Conservation (phyloP, 129 eudicot species). For the Pittosporum tobira region DNA sequence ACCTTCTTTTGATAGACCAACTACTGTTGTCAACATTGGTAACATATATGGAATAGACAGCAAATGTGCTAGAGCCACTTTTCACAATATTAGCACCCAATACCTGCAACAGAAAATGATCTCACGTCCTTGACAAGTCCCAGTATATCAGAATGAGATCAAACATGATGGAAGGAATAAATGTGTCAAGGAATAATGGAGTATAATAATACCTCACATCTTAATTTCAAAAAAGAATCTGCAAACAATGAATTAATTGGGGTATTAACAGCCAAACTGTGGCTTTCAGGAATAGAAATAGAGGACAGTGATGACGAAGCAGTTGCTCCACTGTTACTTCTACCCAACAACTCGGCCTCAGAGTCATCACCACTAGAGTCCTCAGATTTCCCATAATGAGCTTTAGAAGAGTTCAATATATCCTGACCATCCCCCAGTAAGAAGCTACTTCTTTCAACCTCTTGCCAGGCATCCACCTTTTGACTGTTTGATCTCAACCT, state of each 20-base stretch:
- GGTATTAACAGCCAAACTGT: slow-evolving; percentile 29
- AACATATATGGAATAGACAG: slow-evolving; percentile 87
- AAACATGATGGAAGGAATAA: slow-evolving; percentile 7
- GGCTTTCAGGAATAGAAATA: slow-evolving; percentile 45
- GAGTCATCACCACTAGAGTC: slow-evolving; percentile 82
- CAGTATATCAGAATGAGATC: background rate
- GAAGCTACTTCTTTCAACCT: slow-evolving; percentile 73
- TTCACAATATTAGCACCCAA: slow-evolving; percentile 86
- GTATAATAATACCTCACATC: slow-evolving; percentile 85
- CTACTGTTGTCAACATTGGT: slow-evolving; percentile 67
- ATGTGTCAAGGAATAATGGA: background rate
- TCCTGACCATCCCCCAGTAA: slow-evolving; percentile 65
- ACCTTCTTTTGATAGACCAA: slow-evolving; percentile 99
- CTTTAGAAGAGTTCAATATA: slow-evolving; percentile 42
- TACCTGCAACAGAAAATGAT: slow-evolving; percentile 52
- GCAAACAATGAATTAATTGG: slow-evolving; percentile 39
- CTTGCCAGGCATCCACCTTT: slow-evolving; percentile 58
- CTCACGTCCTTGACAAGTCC: slow-evolving; percentile 8
- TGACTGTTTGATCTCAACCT: slow-evolving; percentile 50
- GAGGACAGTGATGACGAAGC: slow-evolving; percentile 49
- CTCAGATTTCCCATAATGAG: slow-evolving; percentile 40
- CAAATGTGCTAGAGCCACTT: slow-evolving; percentile 79
- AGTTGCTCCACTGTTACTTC: slow-evolving; percentile 56
- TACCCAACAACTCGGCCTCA: slow-evolving; percentile 53
- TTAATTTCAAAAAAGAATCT: slow-evolving; percentile 73